A percentile compares a stretch with the other conserved stretches of the same genome.
Evolutionary conservation across 176 grass and related monocot genomes (phyloP).

Genomic region (Rhipidocladum racemiflorum): DNA sequence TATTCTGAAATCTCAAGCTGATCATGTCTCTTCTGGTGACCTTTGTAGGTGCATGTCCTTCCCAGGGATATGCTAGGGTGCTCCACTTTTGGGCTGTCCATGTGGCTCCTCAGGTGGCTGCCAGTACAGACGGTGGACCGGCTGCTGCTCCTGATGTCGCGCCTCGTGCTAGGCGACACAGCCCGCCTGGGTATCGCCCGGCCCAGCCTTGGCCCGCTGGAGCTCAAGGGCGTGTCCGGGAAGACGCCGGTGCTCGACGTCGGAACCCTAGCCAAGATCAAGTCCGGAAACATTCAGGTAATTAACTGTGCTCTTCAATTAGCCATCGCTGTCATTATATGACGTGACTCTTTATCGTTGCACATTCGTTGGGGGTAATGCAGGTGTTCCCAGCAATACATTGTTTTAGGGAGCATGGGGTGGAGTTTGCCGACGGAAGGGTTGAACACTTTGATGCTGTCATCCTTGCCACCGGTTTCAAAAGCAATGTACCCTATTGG

Average conservation of each 20-base stretch:
- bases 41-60: conserved; percentile 73
- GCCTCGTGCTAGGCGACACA: conserved; percentile 60
- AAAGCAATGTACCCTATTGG: conserved; percentile 84
- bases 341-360: background rate
- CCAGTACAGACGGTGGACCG: conserved; percentile 49
- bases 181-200: conserved; percentile 50
- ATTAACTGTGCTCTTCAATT: background rate
- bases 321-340: background rate
- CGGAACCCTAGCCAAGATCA: conserved; percentile 69
- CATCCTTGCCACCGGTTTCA: conserved; percentile 79
- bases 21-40: conserved; percentile 15
- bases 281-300: conserved; percentile 76
- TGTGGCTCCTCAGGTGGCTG: conserved; percentile 56
- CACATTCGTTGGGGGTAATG: background rate
- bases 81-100: conserved; percentile 75
- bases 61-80: conserved; percentile 69
- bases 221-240: conserved; percentile 56
- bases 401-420: conserved; percentile 42
- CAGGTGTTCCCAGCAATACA: conserved; percentile 64
- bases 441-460: conserved; percentile 55
- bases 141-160: conserved; percentile 46
- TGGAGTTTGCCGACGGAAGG: conserved; percentile 69
- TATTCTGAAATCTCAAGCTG: background rate
- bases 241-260: conserved; percentile 92
- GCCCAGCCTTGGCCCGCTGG: conserved; percentile 65